phyloP scores from a whole-genome alignment of 208 protist genomes.

The Porcisia deanei region DNA sequence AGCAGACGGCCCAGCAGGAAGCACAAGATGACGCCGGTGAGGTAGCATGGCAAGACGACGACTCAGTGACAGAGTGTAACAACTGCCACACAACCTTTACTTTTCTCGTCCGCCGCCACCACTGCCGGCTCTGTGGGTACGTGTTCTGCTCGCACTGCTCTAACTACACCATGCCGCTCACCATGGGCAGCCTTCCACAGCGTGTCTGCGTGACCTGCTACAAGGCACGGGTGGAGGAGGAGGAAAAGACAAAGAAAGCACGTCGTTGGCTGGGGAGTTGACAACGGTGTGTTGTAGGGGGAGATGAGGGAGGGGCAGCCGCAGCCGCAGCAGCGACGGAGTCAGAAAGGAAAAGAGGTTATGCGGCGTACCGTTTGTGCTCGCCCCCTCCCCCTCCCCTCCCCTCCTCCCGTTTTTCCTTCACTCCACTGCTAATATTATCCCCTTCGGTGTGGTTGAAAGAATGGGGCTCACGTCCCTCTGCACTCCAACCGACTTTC shows the following conservation, averaged over 20 bases:
- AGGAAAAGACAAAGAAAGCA: slow-evolving; percentile 28
- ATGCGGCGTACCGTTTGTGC: too few species aligned
- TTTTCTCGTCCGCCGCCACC: slow-evolving; percentile 72
- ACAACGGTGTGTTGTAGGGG: background rate
- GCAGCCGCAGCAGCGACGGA: background rate
- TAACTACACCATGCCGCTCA: slow-evolving; percentile 46
- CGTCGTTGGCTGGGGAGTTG: slow-evolving; percentile 9
- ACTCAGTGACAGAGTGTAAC: slow-evolving; percentile 70
- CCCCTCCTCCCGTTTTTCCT: background rate
- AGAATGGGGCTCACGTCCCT: background rate
- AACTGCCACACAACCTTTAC: slow-evolving; percentile 69
- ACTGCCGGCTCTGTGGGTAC: slow-evolving; percentile 84
- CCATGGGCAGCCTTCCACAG: slow-evolving; percentile 42
- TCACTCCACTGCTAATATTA: background rate
- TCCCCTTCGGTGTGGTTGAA: background rate
- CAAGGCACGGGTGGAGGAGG: slow-evolving; percentile 33
- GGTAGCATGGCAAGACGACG: slow-evolving; percentile 83
- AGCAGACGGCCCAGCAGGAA: slow-evolving; percentile 32
- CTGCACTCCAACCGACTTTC: background rate
- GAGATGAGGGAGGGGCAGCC: background rate
- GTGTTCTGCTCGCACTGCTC: slow-evolving; percentile 85
- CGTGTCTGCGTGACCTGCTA: slow-evolving; percentile 71
- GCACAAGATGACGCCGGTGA: slow-evolving; percentile 62
- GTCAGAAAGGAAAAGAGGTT: too few species aligned
- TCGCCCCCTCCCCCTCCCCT: background rate